Evolutionary conservation across 2,329 filamentous ascomycete species (phyloP).

Genomic region (Sporothrix dimorphospora): DNA sequence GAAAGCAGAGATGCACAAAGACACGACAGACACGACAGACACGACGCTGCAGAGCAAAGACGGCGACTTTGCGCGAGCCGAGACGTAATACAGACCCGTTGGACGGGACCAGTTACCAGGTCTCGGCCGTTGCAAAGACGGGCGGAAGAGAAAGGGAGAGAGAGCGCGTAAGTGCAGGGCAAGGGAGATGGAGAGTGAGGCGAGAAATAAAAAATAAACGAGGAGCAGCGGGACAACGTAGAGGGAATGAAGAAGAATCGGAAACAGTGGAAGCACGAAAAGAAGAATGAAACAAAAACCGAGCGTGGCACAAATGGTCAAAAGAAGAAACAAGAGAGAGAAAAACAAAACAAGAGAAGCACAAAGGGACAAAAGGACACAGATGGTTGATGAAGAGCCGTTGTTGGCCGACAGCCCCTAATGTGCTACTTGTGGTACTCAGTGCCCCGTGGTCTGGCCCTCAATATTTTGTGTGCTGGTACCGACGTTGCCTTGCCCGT

Average conservation of each 20-base stretch:
- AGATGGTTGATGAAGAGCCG: conserved; percentile 6
- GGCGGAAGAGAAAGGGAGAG: conserved; percentile 6
- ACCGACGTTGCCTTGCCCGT: conserved; percentile 16
- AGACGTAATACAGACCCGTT: conserved; percentile 28
- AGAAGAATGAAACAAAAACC: background rate
- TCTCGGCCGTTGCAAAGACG: conserved; percentile 28
- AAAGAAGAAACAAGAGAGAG: background rate
- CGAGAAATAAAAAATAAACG: background rate
- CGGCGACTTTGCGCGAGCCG: conserved; percentile 20
- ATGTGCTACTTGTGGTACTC: background rate
- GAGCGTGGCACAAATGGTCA: background rate
- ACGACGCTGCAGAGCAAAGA: conserved; percentile 10
- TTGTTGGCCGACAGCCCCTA: background rate
- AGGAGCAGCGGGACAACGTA: background rate
- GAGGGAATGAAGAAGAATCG: background rate
- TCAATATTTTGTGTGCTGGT: background rate
- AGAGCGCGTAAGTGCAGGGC: background rate
- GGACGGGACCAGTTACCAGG: conserved; percentile 21
- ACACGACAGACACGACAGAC: background rate
- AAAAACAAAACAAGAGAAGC: background rate
- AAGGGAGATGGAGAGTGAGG: background rate
- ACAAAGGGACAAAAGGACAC: background rate
- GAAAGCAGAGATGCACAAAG: conserved; percentile 6
- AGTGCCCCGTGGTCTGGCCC: background rate
- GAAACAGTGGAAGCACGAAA: background rate